These are phyloP conservation scores for Thielaviopsis euricoi DNA, from an alignment of 2,329 filamentous ascomycete genomes.

Conservation along the genomic window DNA sequence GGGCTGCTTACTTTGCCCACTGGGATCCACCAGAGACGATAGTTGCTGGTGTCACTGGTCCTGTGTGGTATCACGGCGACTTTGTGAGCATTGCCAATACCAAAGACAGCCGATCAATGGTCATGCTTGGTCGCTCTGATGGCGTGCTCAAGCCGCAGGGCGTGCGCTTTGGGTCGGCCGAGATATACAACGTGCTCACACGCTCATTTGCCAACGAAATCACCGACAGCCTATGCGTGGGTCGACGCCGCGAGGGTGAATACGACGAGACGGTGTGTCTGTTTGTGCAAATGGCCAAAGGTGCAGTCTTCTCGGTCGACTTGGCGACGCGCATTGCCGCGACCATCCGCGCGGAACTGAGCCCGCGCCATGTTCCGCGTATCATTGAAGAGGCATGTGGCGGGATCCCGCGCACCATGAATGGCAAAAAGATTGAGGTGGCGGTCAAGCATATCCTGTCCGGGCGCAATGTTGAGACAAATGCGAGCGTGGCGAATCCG, in stretches of 20 bases:
- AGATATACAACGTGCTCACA: conserved; percentile 91
- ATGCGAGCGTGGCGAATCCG: conserved; percentile 84
- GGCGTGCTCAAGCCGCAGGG: conserved; percentile 86
- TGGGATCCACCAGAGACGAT: background rate
- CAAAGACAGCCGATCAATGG: conserved; percentile 50
- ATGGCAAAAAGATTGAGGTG: conserved; percentile 96
- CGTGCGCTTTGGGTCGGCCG: conserved; percentile 80
- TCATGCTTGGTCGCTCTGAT: conserved; percentile 86
- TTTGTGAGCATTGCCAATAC: conserved; percentile 57
- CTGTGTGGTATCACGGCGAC: conserved; percentile 86
- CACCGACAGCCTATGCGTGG: conserved; percentile 77
- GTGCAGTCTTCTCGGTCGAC: conserved; percentile 37
- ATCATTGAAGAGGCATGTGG: conserved; percentile 53
- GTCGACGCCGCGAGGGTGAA: conserved; percentile 54
- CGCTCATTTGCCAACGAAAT: conserved; percentile 65
- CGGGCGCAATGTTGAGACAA: conserved; percentile 71
- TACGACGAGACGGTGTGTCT: conserved; percentile 74
- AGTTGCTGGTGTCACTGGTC: conserved; percentile 20
- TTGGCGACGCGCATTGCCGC: conserved; percentile 48
- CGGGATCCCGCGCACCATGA: conserved; percentile 80
- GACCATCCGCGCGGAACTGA: conserved; percentile 60
- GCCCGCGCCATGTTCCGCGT: conserved; percentile 74
- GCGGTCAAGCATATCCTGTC: conserved; percentile 93
- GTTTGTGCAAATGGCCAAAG: conserved; percentile 62
- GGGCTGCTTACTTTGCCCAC: conserved; percentile 56